Base-by-base conservation (phyloP, 495 filamentous ascomycete genomes). In the Extremus antarcticus region DNA sequence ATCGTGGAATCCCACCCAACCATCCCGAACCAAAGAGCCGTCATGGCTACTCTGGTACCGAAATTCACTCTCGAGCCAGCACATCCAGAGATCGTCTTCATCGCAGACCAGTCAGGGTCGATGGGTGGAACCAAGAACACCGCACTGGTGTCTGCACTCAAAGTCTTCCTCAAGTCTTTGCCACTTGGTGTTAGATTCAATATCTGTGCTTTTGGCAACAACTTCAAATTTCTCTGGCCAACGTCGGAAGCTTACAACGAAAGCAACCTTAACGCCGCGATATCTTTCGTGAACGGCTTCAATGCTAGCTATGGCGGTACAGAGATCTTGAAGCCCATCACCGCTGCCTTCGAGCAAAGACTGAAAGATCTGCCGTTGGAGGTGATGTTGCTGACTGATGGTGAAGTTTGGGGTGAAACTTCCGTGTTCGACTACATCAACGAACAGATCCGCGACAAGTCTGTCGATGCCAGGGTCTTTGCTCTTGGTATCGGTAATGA, bases 161-260 rank as follows among this genome's bases (percentile, higher is more conserved):
- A 71, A 1, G 66, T 87, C n/a, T 84, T 88, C 58, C 70, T 89
- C 29, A 86, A 85, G 58, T 84, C 80, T 0, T 66, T 89, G 16
- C 84, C 85, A 1, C 56, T 80, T 1, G 83, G 83, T 0, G 69
- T 80, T 49, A 79, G 76, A 62, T 88, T 89, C 71, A 87, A 89
- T 65, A 86, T 88, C 54, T 83, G 79, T 66, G 85, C 80, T 1
- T 89, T 89, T 56, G 85, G 85, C 10, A 68, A 51, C 20, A 15
- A 17, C 0, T 59, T 76, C 57, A 62, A 66, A 0, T 80, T 84
- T 53, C 70, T 90, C 13, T 90, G 84, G 76, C 43, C 65, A 0
- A 73, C 70, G 9, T 84, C 80, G 40, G 67, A 72, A 54, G 64
- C 66, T 0, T 88, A 87, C 60, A 73, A 72, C 22, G 66, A 74